A percentile compares a stretch with the other conserved stretches of the same genome.
Conservation (phyloP, 257 asterid genomes). For the Oldenlandia corymbosa region DNA sequence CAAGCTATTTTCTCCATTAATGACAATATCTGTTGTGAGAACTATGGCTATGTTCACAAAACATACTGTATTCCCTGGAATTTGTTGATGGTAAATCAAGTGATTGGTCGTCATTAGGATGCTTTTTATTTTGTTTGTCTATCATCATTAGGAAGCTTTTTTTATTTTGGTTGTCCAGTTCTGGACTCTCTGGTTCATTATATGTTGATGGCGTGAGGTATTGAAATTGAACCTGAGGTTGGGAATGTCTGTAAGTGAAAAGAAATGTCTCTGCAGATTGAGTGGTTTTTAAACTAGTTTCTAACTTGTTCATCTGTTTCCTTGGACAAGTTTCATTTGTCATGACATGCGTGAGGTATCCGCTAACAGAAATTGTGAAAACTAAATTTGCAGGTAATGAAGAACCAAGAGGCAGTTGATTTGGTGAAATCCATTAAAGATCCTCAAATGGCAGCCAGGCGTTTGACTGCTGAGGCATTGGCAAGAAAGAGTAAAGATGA, state of each 20-base stretch:
- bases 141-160: no score
- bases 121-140: no score
- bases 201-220: neutral
- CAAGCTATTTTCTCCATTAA: neutral
- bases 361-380: neutral
- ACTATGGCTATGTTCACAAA: neutral
- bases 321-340: neutral
- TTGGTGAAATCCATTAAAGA: slow-evolving; percentile 47
- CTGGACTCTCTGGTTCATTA: neutral
- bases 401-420: slow-evolving; percentile 72
- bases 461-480: slow-evolving; percentile 62
- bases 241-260: no score
- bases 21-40: neutral
- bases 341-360: no score
- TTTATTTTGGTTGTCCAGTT: neutral
- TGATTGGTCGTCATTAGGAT: neutral
- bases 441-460: slow-evolving; percentile 80
- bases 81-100: neutral
- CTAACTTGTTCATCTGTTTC: neutral
- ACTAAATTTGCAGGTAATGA: slow-evolving; percentile 52
- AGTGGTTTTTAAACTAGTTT: no score
- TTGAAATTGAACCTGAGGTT: neutral
- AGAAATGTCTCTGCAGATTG: no score
- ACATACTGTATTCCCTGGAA: neutral
- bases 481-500: slow-evolving; percentile 76